Evolutionary conservation across 768 basidiomycete genomes (phyloP), one percentile per base, ranked within the genome.

Genomic region (Xerocomus potaroensis): DNA sequence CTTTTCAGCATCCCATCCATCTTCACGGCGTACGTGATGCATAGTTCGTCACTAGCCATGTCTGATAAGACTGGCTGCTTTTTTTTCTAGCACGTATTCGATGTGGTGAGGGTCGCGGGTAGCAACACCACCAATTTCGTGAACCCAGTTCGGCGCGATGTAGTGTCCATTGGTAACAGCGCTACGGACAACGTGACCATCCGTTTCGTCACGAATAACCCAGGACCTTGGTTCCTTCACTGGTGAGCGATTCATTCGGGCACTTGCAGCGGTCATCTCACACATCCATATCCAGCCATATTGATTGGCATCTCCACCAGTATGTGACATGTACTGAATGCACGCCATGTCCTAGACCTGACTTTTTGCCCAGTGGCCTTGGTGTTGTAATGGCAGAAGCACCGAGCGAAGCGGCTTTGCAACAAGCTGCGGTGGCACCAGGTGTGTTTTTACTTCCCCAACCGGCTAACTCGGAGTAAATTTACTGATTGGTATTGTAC

Each of bases 201-300:
- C 39, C 73, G 81, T 41, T 83, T 80, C 62, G 58, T 62, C 16
- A 80, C 81, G 2, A 77, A 84, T 54, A 84, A 84, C 61, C 72
- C 81, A 3, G 83, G 82, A 9, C 74, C 76, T 8, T 81, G 79
- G 75, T 65, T 73, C 56, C 54, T 73, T 32, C 73, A 73, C 51
- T 74, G 59, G 58, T 60, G 37, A 50, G 47, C 10, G 11, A 14
- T 24, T 8, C 37, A 8, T 4, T 38, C 15, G n/a, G 5, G 14
- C 21, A 22, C 21, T 21, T 10, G 7, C 12, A 38, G 6, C 18
- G 19, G 27, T 5, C 11, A 15, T 33, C 39, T 26, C 21, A 39
- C 16, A 12, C 30, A 5, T 16, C 15, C 22, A 26, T n/a, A 22
- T 12, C 4, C 18, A 57, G 56, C 26, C 56, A 57, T 36, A 52